Conservation (phyloP, 116 monocot genomes). For the Trichopus zeylanicus region DNA sequence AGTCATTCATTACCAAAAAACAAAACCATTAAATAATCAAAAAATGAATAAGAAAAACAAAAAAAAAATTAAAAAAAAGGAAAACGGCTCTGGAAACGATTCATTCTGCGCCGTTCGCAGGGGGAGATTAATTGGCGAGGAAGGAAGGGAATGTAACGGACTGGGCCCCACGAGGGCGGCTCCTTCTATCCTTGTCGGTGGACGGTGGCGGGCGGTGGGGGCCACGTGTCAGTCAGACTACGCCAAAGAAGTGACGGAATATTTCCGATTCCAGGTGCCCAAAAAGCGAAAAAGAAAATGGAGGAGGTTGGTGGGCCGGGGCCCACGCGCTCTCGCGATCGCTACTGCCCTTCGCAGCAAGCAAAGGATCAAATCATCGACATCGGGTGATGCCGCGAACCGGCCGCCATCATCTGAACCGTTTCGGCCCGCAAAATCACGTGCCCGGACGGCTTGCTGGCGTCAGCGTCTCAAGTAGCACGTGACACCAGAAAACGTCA, state of each 20-base stretch:
- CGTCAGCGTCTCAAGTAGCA: background rate
- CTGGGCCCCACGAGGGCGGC: background rate
- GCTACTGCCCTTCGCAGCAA: background rate
- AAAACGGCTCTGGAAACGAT: no score
- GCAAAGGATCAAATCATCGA: background rate
- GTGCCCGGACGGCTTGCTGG: background rate
- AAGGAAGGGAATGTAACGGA: slow-evolving; percentile 4
- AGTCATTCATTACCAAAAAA: no score
- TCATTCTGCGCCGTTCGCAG: background rate
- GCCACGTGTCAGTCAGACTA: background rate
- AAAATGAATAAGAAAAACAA: no score
- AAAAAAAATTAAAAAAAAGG: background rate
- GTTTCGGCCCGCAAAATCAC: no score
- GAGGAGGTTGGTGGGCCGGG: background rate
- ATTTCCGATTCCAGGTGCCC: background rate
- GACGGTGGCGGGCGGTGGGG: no score
- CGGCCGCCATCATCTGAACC: no score
- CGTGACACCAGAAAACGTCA: slow-evolving; percentile 1
- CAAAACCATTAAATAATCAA: no score
- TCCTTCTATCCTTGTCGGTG: slow-evolving; percentile 8
- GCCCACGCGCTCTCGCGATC: background rate
- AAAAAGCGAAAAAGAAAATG: no score
- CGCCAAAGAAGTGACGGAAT: background rate
- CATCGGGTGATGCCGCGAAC: background rate
- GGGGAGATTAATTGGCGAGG: background rate